These are phyloP conservation scores for Cystobasidium tubakii DNA, from an alignment of 768 basidiomycete genomes.

Conservation along the genomic window DNA sequence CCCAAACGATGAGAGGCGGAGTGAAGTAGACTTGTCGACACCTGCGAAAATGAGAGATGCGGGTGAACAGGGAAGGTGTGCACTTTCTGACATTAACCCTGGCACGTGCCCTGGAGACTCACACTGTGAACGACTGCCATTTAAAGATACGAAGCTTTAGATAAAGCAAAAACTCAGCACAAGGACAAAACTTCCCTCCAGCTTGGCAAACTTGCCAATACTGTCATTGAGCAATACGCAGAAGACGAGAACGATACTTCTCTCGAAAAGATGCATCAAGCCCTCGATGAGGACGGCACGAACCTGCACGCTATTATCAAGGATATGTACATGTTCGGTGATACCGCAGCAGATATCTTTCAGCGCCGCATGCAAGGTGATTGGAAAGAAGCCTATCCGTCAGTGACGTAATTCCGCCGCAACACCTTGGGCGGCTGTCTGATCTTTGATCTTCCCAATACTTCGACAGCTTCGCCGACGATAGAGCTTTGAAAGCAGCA, in stretches of 20 bases:
- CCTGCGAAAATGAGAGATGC: conserved; percentile 31
- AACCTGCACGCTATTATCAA: conserved; percentile 3
- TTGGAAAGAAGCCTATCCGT: conserved; percentile 34
- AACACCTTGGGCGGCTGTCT: no score
- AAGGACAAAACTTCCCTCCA: conserved; percentile 26
- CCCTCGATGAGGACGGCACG: neutral
- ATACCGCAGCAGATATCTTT: conserved; percentile 23
- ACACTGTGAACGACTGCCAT: no score
- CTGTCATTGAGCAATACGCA: conserved; percentile 24
- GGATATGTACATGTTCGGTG: conserved; percentile 22
- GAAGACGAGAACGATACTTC: conserved; percentile 18
- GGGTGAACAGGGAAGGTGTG: conserved; percentile 36
- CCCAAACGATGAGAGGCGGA: neutral
- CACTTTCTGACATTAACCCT: neutral
- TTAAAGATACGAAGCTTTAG: conserved; percentile 29
- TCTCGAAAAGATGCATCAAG: conserved; percentile 12
- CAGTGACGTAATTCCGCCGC: no score
- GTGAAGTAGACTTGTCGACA: conserved; percentile 16
- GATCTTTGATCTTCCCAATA: neutral
- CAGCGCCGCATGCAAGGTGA: conserved; percentile 30
- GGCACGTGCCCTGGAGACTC: no score
- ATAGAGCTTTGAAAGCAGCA: conserved; percentile 25
- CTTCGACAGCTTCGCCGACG: conserved; percentile 16
- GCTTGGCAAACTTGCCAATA: conserved; percentile 15
- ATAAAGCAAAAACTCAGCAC: conserved; percentile 30